Evolutionary conservation across 192 early-diverging fungal genomes (phyloP), one percentile per base, ranked within the genome.

Genomic region (Martensiomyces pterosporus): DNA sequence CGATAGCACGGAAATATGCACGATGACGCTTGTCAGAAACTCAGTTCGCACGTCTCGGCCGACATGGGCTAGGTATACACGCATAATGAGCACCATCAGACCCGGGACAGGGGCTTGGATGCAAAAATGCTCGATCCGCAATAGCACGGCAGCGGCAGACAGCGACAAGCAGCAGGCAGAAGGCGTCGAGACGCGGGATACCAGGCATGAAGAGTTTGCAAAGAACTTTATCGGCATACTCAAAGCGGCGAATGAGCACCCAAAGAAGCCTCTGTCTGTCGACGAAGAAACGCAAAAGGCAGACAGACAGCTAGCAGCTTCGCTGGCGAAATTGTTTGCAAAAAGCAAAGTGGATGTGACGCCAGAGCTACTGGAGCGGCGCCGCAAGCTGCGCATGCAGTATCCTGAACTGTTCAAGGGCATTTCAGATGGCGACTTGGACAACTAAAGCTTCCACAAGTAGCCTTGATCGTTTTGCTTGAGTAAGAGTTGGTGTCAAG

Each of bases 401-500:
- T 58, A 62, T 9, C 67, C 67, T 3, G 60, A 57, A 19, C 25
- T 69, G 36, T 62, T 69, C 25, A 45, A 52, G 18, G 49, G 53
- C 25, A 58, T 68, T 23, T 27, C 57, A 12, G 65, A 68, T 13
- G 39, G 34, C 10, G 57, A 68, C 12, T 37, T 68, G 24, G 57
- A 60, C 38, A 32, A 32, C 6, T 32, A 32, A 12, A 32, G n/a
- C n/a, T n/a, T n/a, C n/a, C n/a, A n/a, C n/a, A n/a, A n/a, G 29
- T 32, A 32, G 12, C 5, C 29, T 32, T 32, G n/a, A n/a, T n/a
- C n/a, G n/a, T n/a, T n/a, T n/a, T n/a, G n/a, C n/a, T n/a, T n/a
- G n/a, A n/a, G n/a, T n/a, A n/a, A n/a, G n/a, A n/a, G n/a, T n/a
- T n/a, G n/a, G n/a, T n/a, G n/a, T 69, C 25, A 45, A 52, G 18